Evolutionary conservation across 2,329 filamentous ascomycete genomes (phyloP).

Genomic region (Zymoseptoria ardabiliae): DNA sequence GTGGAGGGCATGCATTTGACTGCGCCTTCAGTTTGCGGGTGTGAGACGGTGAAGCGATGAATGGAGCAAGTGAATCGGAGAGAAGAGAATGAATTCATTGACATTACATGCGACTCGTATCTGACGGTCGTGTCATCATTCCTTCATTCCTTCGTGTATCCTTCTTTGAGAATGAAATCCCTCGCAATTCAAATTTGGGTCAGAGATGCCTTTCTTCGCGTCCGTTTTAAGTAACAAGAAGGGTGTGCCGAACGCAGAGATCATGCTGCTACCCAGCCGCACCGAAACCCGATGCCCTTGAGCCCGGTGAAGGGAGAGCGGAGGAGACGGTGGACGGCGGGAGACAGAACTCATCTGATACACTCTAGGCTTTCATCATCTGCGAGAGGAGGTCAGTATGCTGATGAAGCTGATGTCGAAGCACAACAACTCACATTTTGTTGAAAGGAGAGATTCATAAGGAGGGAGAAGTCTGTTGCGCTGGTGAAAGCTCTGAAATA

Average conservation of each 20-base stretch:
- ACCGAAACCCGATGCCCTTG: constrained; percentile 71
- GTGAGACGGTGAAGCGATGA: not conserved
- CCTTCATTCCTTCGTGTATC: too few species aligned
- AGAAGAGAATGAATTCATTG: not conserved
- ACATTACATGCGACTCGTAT: not conserved
- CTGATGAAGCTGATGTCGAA: not conserved
- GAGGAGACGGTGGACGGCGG: constrained; percentile 8
- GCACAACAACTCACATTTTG: constrained; percentile 64
- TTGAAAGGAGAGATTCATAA: constrained; percentile 96
- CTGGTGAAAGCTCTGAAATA: constrained; percentile 5
- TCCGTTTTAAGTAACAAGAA: constrained; percentile 97
- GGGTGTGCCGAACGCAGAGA: constrained; percentile 98
- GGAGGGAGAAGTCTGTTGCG: constrained; percentile 32
- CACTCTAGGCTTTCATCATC: constrained; percentile 99
- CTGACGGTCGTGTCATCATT: not conserved
- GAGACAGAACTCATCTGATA: constrained; percentile 73
- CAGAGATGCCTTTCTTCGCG: constrained; percentile 96
- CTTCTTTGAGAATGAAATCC: constrained; percentile 6
- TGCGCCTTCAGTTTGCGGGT: constrained; percentile 1
- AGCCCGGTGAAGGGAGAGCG: constrained; percentile 84
- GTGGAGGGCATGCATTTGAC: constrained; percentile 2
- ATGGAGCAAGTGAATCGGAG: not conserved
- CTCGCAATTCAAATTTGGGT: constrained; percentile 35
- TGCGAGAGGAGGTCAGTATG: constrained; percentile 35
- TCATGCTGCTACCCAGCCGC: constrained; percentile 62